These are phyloP conservation scores for Knoxdaviesia proteae DNA, from an alignment of 2,329 filamentous ascomycete genomes.

Conservation along the genomic window DNA sequence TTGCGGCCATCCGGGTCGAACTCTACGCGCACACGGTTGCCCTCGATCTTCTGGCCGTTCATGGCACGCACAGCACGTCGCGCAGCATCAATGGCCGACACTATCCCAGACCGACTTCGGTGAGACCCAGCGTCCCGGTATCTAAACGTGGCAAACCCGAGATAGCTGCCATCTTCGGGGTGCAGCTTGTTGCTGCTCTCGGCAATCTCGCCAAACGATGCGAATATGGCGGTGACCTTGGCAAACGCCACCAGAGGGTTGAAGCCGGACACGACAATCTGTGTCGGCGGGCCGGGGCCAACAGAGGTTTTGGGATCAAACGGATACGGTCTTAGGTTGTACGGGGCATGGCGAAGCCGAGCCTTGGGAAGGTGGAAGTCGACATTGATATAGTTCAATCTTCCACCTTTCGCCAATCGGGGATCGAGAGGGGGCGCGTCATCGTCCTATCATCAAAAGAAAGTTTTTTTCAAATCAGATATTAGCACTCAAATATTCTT, in stretches of 20 bases:
- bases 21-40: conserved; percentile 58
- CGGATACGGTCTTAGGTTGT: conserved; percentile 60
- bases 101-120: conserved; percentile 26
- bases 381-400: conserved; percentile 45
- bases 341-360: conserved; percentile 50
- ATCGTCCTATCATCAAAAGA: conserved; percentile 46
- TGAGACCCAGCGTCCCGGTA: conserved; percentile 46
- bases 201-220: conserved; percentile 67
- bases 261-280: conserved; percentile 89
- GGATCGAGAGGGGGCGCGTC: conserved; percentile 65
- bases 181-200: conserved; percentile 89
- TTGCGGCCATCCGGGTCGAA: conserved; percentile 75
- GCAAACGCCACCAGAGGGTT: conserved; percentile 70
- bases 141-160: conserved; percentile 80
- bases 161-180: conserved; percentile 78
- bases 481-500: conserved; percentile 5
- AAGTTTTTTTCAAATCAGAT: conserved; percentile 24
- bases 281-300: conserved; percentile 71
- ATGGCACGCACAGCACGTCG: conserved; percentile 59
- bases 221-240: conserved; percentile 56
- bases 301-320: conserved; percentile 71
- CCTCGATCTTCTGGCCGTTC: conserved; percentile 61
- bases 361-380: conserved; percentile 52
- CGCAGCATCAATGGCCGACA: conserved; percentile 61
- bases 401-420: conserved; percentile 50